Percentiles rank a stretch among this genome's conserved stretches.
Conservation (phyloP, 192 early-diverging fungal species). For the Coemansia interrupta region DNA sequence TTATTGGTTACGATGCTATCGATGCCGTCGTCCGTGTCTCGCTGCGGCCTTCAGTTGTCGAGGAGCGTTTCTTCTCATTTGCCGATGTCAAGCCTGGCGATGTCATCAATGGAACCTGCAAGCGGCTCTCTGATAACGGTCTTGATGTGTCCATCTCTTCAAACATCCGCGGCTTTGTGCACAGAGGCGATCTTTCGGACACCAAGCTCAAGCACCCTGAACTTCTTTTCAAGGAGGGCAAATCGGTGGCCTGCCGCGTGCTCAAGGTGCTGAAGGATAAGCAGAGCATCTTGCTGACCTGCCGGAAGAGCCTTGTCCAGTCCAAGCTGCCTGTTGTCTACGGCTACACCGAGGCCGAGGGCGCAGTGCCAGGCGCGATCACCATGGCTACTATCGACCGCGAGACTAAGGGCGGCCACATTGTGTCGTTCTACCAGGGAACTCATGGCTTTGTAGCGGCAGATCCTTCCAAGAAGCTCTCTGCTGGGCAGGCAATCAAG, state of each 20-base stretch:
- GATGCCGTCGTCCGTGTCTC: constrained; percentile 72
- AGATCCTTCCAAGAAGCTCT: constrained; percentile 56
- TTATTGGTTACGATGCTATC: constrained; percentile 74
- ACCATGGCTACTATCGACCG: constrained; percentile 42
- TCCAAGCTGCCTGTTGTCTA: constrained; percentile 64
- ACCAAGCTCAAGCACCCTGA: constrained; percentile 62
- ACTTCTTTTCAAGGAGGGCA: constrained; percentile 68
- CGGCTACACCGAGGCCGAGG: constrained; percentile 53
- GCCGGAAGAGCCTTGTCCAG: constrained; percentile 72
- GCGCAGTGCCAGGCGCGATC: constrained; percentile 58
- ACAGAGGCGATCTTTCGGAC: constrained; percentile 72
- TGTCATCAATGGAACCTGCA: constrained; percentile 49
- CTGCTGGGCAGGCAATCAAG: constrained; percentile 67
- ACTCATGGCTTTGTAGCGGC: constrained; percentile 59
- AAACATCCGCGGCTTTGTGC: constrained; percentile 67
- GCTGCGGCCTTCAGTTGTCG: constrained; percentile 65
- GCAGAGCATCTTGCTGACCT: constrained; percentile 65
- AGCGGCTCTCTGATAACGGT: constrained; percentile 55
- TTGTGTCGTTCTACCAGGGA: constrained; percentile 78
- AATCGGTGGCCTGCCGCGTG: constrained; percentile 72
- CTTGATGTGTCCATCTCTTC: constrained; percentile 57
- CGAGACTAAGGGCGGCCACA: constrained; percentile 56
- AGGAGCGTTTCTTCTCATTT: constrained; percentile 64
- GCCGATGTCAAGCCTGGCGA: constrained; percentile 57
- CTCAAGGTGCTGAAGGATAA: constrained; percentile 56